A percentile compares a stretch with the other conserved stretches of the same genome.
Conservation (phyloP, 306 rosid species). For the Oemleria cerasiformis region DNA sequence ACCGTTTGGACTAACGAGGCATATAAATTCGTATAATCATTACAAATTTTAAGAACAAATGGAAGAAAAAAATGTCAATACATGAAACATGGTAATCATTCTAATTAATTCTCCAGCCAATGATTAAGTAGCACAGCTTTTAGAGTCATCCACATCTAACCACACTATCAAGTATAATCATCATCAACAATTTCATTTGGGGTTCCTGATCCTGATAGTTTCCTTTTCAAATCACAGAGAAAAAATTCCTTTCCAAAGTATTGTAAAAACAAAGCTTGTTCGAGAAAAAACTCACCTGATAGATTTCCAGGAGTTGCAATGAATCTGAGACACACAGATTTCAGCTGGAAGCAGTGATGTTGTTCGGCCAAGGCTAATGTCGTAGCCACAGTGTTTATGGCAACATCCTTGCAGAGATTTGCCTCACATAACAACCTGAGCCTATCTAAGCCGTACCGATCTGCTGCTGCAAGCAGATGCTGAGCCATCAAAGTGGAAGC, state of each 20-base stretch:
- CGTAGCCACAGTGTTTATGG: conserved; percentile 79
- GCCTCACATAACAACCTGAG: conserved; percentile 68
- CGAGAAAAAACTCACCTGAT: conserved; percentile 42
- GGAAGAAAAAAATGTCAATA: background rate
- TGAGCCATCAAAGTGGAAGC: conserved; percentile 76
- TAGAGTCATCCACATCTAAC: background rate
- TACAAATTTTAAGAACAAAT: background rate
- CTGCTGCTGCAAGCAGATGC: conserved; percentile 91
- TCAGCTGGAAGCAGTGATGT: conserved; percentile 84
- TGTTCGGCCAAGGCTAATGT: conserved; percentile 91
- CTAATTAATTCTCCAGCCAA: background rate
- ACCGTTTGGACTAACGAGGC: background rate
- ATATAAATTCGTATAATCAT: background rate
- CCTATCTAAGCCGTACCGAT: conserved; percentile 75
- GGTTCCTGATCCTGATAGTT: background rate
- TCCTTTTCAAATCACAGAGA: background rate
- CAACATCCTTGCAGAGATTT: conserved; percentile 61
- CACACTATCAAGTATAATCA: background rate
- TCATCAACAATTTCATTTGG: background rate
- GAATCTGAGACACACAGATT: conserved; percentile 80
- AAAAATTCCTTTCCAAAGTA: background rate
- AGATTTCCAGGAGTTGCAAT: conserved; percentile 79
- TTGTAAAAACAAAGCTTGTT: background rate
- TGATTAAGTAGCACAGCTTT: background rate
- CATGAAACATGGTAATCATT: background rate